phyloP scores from a whole-genome alignment of 345 rosid genomes.

The Melastoma malabathricum region DNA sequence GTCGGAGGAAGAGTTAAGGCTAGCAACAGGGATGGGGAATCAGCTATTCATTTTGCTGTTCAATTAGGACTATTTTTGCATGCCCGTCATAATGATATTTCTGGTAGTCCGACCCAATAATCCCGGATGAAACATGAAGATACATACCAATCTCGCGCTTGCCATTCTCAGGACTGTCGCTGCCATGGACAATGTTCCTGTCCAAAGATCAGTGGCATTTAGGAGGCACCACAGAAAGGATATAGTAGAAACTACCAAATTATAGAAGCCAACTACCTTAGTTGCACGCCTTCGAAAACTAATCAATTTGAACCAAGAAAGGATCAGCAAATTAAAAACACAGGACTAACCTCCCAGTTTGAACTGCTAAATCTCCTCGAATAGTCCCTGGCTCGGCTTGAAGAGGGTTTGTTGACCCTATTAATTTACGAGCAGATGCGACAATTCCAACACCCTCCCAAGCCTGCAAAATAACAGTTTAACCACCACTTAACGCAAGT shows the following conservation, averaged over 20 bases:
- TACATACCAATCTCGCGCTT: constrained; percentile 71
- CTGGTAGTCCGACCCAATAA: not conserved
- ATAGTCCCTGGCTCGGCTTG: constrained; percentile 98
- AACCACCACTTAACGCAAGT: not conserved
- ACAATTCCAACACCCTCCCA: constrained; percentile 98
- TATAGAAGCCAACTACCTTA: too few relatives aligned
- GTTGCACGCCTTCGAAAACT: not conserved
- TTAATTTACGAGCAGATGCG: constrained; percentile 84
- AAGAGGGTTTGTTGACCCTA: constrained; percentile 91
- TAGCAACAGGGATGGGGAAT: too few relatives aligned
- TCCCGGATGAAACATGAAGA: not conserved
- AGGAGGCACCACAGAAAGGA: not conserved
- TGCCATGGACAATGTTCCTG: constrained; percentile 95
- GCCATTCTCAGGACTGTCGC: constrained; percentile 96
- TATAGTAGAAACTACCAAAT: not conserved
- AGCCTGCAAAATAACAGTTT: constrained; percentile 32
- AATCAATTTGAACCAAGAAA: not conserved
- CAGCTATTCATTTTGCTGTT: too few relatives aligned
- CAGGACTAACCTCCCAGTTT: constrained; percentile 78
- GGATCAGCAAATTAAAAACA: not conserved
- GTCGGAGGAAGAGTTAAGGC: too few relatives aligned
- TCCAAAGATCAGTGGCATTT: constrained; percentile 6
- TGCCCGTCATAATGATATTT: too few relatives aligned
- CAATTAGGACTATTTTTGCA: too few relatives aligned
- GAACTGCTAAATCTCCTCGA: constrained; percentile 91